phyloP scores from a whole-genome alignment of 345 rosid species.

The Alliaria petiolata region DNA sequence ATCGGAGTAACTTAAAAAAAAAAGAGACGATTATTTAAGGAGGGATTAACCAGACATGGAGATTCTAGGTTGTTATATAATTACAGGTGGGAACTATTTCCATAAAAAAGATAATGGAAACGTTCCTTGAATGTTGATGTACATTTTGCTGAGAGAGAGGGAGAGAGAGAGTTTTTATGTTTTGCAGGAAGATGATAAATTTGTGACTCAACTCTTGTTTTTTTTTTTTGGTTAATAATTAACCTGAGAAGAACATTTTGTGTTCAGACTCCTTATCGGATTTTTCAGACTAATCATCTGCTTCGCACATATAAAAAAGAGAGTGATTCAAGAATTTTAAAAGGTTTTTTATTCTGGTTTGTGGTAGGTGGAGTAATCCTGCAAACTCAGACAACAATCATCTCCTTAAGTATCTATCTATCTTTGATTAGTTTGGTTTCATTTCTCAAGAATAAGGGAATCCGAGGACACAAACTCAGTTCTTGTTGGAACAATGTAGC shows the following conservation, averaged over 20 bases:
- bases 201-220: not conserved
- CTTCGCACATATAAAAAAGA: not conserved
- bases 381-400: no score
- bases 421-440: no score
- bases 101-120: slow-evolving; percentile 8
- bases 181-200: not conserved
- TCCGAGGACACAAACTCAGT: no score
- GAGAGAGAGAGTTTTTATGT: not conserved
- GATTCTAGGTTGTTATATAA: slow-evolving; percentile 6
- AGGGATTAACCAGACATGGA: not conserved
- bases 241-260: not conserved
- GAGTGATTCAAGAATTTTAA: not conserved
- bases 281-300: not conserved
- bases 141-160: slow-evolving; percentile 12
- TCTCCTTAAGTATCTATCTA: no score
- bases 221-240: not conserved
- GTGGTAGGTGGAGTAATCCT: no score
- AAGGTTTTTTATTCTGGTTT: no score
- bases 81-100: slow-evolving; percentile 8
- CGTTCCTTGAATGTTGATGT: not conserved
- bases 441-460: no score
- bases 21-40: not conserved
- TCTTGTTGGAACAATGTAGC: not conserved
- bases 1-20: not conserved
- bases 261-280: not conserved